Percentiles rank a stretch among this genome's conserved stretches.
Conservation (phyloP, 2,329 filamentous ascomycete genomes). For the Aspergillus brasiliensis region DNA sequence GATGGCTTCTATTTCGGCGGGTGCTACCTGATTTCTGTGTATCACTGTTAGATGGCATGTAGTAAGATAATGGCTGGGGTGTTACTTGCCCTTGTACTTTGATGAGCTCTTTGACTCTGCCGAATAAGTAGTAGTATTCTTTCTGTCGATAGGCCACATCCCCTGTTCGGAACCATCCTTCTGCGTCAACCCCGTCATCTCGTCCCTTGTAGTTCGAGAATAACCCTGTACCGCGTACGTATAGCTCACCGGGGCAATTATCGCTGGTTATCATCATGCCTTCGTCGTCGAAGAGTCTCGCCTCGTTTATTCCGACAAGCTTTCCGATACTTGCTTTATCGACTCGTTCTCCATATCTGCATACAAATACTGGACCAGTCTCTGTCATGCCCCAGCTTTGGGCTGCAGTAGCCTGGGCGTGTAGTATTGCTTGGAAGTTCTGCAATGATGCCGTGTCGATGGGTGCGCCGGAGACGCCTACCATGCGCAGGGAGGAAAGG, state of each 20-base stretch:
- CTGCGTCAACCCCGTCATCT: slow-evolving; percentile 21
- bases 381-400: slow-evolving; percentile 56
- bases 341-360: slow-evolving; percentile 33
- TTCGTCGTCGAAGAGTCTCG: slow-evolving; percentile 29
- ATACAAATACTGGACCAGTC: slow-evolving; percentile 41
- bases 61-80: neutral
- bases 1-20: slow-evolving; percentile 45
- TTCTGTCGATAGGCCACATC: slow-evolving; percentile 28
- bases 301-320: slow-evolving; percentile 27
- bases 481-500: slow-evolving; percentile 41
- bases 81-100: slow-evolving; percentile 36
- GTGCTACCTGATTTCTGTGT: slow-evolving; percentile 42
- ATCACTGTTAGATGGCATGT: neutral
- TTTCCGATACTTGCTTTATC: slow-evolving; percentile 48
- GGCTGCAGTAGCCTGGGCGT: slow-evolving; percentile 37
- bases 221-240: neutral
- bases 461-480: slow-evolving; percentile 48
- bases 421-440: slow-evolving; percentile 38
- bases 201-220: slow-evolving; percentile 30
- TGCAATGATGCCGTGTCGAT: slow-evolving; percentile 39
- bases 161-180: slow-evolving; percentile 40
- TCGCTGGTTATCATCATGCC: neutral
- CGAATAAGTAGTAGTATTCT: slow-evolving; percentile 32
- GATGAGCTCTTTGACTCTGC: slow-evolving; percentile 38
- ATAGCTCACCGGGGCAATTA: neutral